Conservation (phyloP, 2,329 filamentous ascomycete species). For the Exophiala sideris region DNA sequence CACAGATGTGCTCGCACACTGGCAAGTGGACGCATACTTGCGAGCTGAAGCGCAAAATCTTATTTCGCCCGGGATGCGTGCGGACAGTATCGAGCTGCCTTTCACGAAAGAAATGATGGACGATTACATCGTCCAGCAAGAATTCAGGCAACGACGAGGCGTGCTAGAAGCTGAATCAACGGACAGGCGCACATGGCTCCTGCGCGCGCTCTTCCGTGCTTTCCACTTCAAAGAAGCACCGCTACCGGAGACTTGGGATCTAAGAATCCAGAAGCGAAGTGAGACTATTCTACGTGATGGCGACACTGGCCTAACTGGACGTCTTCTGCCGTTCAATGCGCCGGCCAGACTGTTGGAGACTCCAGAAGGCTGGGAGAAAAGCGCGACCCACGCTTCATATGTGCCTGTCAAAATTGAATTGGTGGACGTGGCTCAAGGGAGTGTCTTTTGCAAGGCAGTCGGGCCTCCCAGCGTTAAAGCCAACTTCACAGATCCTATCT, state of each 20-base stretch:
- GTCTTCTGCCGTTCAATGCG: slow-evolving; percentile 18
- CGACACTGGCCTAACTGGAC: slow-evolving; percentile 14
- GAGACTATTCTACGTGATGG: slow-evolving; percentile 1
- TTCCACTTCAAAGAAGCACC: slow-evolving; percentile 53
- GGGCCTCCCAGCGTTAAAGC: slow-evolving; percentile 12
- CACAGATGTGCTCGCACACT: slow-evolving; percentile 59
- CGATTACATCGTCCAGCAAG: slow-evolving; percentile 44
- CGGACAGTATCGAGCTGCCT: slow-evolving; percentile 40
- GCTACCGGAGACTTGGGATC: slow-evolving; percentile 43
- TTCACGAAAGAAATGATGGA: slow-evolving; percentile 50
- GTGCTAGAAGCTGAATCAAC: background rate
- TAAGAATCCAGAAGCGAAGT: slow-evolving; percentile 10
- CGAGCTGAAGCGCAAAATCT: slow-evolving; percentile 52
- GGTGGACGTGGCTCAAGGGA: slow-evolving; percentile 10
- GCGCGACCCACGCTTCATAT: slow-evolving; percentile 9
- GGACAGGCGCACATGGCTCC: slow-evolving; percentile 45
- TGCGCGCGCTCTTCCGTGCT: slow-evolving; percentile 56
- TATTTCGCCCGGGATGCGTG: background rate
- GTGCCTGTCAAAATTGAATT: slow-evolving; percentile 23
- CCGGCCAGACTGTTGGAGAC: slow-evolving; percentile 4
- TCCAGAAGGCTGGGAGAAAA: slow-evolving; percentile 19
- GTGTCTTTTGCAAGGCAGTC: slow-evolving; percentile 9
- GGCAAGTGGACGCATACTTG: slow-evolving; percentile 62
- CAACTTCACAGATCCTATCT: slow-evolving; percentile 6
- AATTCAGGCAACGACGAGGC: slow-evolving; percentile 34